Conservation (phyloP, 305 asterid genomes). For the Fraxinus platypoda region DNA sequence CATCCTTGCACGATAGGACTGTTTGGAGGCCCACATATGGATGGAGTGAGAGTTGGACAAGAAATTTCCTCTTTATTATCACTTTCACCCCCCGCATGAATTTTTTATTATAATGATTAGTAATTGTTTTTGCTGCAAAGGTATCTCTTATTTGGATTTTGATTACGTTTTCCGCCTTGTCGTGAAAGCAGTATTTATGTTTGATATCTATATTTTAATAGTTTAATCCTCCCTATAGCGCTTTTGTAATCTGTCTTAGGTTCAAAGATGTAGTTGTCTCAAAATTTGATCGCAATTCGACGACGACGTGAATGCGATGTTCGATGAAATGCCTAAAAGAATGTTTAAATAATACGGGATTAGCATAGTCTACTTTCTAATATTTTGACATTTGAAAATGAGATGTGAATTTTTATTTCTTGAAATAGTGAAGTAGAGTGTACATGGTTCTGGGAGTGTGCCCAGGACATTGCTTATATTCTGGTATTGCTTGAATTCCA, state of each 20-base stretch:
- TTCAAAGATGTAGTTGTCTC: neutral
- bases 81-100: neutral
- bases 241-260: neutral
- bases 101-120: neutral
- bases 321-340: neutral
- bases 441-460: neutral
- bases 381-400: neutral
- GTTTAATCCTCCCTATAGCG: neutral
- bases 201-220: neutral
- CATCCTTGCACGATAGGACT: no score
- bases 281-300: neutral
- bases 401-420: neutral
- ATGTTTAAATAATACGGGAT: neutral
- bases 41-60: neutral
- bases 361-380: neutral
- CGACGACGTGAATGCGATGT: neutral
- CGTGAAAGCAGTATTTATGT: neutral
- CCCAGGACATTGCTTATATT: neutral
- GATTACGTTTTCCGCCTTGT: neutral
- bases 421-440: neutral
- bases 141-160: neutral
- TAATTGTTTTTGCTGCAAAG: neutral
- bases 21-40: neutral
- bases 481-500: neutral
- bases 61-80: neutral